These are phyloP conservation scores for Phytophthora pseudosyringae DNA, from an alignment of 352 stramenopile species.

Conservation along the genomic window DNA sequence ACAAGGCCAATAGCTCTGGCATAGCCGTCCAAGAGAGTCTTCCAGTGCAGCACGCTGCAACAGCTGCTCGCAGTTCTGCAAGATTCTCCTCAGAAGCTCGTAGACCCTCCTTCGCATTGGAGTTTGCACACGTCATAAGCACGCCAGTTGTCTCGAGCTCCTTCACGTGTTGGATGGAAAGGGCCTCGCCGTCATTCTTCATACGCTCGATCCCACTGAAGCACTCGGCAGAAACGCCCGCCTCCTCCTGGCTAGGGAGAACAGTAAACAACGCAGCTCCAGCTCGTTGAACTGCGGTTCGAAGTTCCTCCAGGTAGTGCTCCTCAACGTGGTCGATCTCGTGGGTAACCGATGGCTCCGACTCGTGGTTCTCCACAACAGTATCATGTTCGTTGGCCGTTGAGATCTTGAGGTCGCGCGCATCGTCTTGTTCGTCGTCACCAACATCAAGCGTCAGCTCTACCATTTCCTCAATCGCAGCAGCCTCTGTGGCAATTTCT, in stretches of 20 bases:
- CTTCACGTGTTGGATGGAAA: conserved; percentile 18
- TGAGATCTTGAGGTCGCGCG: conserved; percentile 3
- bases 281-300: conserved; percentile 13
- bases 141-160: conserved; percentile 13
- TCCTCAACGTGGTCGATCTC: conserved; percentile 21
- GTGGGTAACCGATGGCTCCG: conserved; percentile 16
- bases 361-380: conserved; percentile 10
- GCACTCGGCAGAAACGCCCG: conserved; percentile 18
- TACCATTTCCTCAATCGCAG: conserved; percentile 21
- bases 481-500: background rate
- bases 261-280: conserved; percentile 12
- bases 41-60: conserved; percentile 9
- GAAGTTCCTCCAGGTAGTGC: conserved; percentile 13
- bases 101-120: background rate
- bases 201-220: conserved; percentile 13
- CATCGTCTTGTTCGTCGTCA: conserved; percentile 15
- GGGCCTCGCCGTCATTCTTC: conserved; percentile 7
- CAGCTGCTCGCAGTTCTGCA: conserved; percentile 19
- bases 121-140: conserved; percentile 13
- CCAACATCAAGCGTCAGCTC: conserved; percentile 18
- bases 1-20: conserved; percentile 20
- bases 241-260: conserved; percentile 3
- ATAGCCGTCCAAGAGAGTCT: conserved; percentile 6
- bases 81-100: conserved; percentile 9
- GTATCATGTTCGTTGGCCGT: conserved; percentile 11